Conservation (phyloP, 2,329 filamentous ascomycete species). For the Cladophialophora immunda region DNA sequence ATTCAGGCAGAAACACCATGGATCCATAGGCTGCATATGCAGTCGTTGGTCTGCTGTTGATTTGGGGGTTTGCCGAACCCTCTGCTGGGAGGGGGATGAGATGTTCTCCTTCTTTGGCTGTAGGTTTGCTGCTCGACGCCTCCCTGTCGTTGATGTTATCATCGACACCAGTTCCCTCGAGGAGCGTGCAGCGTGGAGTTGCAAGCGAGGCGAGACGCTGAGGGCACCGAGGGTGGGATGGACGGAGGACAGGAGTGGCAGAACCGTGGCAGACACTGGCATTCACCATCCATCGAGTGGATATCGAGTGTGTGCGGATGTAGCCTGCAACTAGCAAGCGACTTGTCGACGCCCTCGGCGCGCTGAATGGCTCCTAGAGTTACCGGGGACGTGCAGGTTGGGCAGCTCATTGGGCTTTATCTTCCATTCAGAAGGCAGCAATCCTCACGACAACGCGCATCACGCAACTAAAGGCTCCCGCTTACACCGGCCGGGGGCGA, state of each 20-base stretch:
- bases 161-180: not conserved
- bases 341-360: not conserved
- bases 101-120: not conserved
- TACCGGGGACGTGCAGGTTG: conserved; percentile 21
- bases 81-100: not conserved
- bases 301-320: conserved; percentile 11
- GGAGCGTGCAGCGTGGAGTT: not conserved
- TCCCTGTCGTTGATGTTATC: not conserved
- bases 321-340: conserved; percentile 24
- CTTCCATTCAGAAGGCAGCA: conserved; percentile 32
- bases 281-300: conserved; percentile 21
- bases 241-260: conserved; percentile 2
- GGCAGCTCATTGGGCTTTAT: conserved; percentile 35
- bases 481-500: conserved; percentile 4
- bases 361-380: not conserved
- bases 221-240: conserved; percentile 9
- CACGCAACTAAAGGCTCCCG: conserved; percentile 35
- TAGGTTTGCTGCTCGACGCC: not conserved
- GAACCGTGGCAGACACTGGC: conserved; percentile 19
- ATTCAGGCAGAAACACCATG: conserved; percentile 19
- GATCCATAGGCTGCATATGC: conserved; percentile 7
- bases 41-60: conserved; percentile 1
- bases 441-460: conserved; percentile 30
- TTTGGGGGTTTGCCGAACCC: not conserved
- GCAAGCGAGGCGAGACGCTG: conserved; percentile 12